phyloP scores from a whole-genome alignment of 306 rosid genomes.

The Adenanthera pavonina region DNA sequence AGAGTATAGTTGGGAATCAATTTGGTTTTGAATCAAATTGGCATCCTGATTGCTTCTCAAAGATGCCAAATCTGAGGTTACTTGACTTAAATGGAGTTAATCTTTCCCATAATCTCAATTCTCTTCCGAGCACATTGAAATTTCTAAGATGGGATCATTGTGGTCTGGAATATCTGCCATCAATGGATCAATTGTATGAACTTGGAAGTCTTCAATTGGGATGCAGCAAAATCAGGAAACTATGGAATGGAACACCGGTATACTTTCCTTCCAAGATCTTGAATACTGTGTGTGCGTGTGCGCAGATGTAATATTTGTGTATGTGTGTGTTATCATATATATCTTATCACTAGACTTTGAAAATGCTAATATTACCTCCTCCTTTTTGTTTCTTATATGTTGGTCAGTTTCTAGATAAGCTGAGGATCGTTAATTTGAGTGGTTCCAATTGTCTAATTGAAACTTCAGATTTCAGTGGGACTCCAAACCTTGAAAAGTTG shows the following conservation, averaged over 20 bases:
- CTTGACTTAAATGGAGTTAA: background rate
- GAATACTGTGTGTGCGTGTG: too few species aligned
- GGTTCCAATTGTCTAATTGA: background rate
- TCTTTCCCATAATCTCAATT: background rate
- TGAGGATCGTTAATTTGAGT: background rate
- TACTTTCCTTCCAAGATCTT: background rate
- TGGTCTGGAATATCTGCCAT: background rate
- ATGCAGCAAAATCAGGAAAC: background rate
- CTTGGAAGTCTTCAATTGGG: background rate
- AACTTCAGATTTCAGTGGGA: background rate
- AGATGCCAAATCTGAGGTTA: slow-evolving; percentile 1
- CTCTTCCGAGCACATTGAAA: slow-evolving; percentile 6
- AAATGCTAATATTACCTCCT: too few species aligned
- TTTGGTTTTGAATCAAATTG: background rate
- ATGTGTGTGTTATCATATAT: too few species aligned
- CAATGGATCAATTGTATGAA: background rate
- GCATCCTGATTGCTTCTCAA: background rate
- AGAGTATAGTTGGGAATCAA: background rate
- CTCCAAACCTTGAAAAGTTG: background rate
- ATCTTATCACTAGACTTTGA: background rate
- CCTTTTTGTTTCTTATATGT: background rate
- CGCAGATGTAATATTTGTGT: too few species aligned
- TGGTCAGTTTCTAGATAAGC: background rate
- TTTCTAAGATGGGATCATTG: background rate
- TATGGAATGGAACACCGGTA: slow-evolving; percentile 6